Evolutionary conservation across 352 stramenopile genomes (phyloP).

Genomic region (Phytopythium boreale): DNA sequence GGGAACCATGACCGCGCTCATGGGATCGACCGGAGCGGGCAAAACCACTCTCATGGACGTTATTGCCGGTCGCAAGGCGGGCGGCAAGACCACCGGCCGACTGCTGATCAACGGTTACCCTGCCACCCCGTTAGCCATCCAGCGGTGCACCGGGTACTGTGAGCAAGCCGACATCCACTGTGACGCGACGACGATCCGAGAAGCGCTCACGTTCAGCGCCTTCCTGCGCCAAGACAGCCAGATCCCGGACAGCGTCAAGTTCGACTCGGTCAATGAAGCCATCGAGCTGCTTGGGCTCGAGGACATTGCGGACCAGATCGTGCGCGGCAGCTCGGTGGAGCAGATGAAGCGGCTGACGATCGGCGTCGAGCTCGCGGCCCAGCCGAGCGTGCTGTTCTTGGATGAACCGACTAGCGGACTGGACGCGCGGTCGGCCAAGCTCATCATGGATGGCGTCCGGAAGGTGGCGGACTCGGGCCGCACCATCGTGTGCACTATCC

Average conservation of each 20-base stretch:
- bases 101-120: conserved; percentile 83
- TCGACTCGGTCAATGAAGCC: conserved; percentile 20
- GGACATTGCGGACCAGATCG: conserved; percentile 15
- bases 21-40: conserved; percentile 33
- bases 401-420: conserved; percentile 72
- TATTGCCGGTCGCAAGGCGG: conserved; percentile 85
- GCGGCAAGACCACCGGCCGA: conserved; percentile 62
- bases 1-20: conserved; percentile 34
- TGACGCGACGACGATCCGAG: conserved; percentile 23
- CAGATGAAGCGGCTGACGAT: conserved; percentile 46
- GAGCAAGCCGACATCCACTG: conserved; percentile 21
- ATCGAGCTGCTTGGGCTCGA: conserved; percentile 23
- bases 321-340: conserved; percentile 18
- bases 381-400: conserved; percentile 70
- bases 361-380: conserved; percentile 59
- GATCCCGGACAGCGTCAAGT: conserved; percentile 16
- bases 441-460: conserved; percentile 74
- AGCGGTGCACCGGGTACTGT: conserved; percentile 14
- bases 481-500: conserved; percentile 85
- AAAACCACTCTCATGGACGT: conserved; percentile 69
- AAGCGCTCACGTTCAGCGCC: conserved; percentile 81
- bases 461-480: conserved; percentile 62
- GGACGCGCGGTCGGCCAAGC: conserved; percentile 70
- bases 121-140: conserved; percentile 15
- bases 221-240: conserved; percentile 36